phyloP scores from a whole-genome alignment of 805 yeast species.

The Kodamaea neixiangensis region DNA sequence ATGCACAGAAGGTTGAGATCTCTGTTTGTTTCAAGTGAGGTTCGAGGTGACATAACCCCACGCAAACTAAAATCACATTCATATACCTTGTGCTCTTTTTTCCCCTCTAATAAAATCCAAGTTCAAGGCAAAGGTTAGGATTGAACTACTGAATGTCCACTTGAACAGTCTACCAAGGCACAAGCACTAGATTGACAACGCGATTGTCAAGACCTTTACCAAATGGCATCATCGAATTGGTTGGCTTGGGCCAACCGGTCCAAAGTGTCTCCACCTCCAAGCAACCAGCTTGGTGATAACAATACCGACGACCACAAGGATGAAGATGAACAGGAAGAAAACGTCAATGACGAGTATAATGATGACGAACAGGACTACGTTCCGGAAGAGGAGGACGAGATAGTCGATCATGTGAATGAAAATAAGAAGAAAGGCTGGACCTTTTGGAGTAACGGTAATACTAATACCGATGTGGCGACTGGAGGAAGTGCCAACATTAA shows the following conservation, averaged over 20 bases:
- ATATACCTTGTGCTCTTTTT: neutral
- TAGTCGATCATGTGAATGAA: slow-evolving; percentile 30
- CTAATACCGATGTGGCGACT: neutral
- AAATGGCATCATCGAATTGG: slow-evolving; percentile 31
- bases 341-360: slow-evolving; percentile 18
- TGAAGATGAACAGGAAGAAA: slow-evolving; percentile 12
- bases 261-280: slow-evolving; percentile 3
- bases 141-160: neutral
- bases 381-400: slow-evolving; percentile 23
- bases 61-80: slow-evolving; percentile 3
- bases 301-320: slow-evolving; percentile 17
- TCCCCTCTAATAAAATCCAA: slow-evolving; percentile 2
- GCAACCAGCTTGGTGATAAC: slow-evolving; percentile 10
- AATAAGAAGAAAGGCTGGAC: slow-evolving; percentile 34
- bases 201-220: neutral
- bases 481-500: slow-evolving; percentile 8
- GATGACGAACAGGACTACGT: slow-evolving; percentile 26
- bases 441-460: slow-evolving; percentile 32
- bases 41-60: neutral
- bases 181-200: neutral
- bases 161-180: neutral
- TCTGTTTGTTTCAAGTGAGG: neutral
- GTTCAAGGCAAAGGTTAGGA: neutral
- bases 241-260: slow-evolving; percentile 22
- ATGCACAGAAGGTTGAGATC: neutral